Percentiles rank a stretch among this genome's conserved stretches.
These are phyloP conservation scores for Lunularia cruciata DNA, from an alignment of 225 moss, liverwort and hornwort species.

Conservation along the genomic window DNA sequence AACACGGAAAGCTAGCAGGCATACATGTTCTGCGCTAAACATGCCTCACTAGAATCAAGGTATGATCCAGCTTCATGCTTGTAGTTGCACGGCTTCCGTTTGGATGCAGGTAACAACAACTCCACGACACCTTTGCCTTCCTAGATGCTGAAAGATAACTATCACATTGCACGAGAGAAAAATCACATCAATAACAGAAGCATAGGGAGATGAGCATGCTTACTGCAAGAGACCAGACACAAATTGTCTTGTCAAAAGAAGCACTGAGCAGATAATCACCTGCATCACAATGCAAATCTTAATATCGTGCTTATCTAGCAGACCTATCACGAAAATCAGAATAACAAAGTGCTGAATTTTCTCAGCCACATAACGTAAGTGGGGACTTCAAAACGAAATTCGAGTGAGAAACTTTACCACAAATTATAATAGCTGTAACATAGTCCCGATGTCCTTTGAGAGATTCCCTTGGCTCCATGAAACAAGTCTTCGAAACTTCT, in stretches of 20 bases:
- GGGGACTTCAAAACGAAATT: background rate
- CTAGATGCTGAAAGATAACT: too few relatives aligned
- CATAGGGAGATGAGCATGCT: background rate
- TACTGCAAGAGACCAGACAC: conserved; percentile 88
- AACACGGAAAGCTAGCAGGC: too few relatives aligned
- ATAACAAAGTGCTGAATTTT: background rate
- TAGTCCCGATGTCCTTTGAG: conserved; percentile 71
- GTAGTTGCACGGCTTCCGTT: too few relatives aligned
- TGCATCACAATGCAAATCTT: conserved; percentile 49
- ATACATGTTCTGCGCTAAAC: too few relatives aligned
- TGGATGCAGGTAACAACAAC: too few relatives aligned
- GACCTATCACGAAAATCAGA: too few relatives aligned
- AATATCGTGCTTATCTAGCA: too few relatives aligned
- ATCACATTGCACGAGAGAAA: too few relatives aligned
- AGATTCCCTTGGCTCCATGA: conserved; percentile 26
- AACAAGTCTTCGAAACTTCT: conserved; percentile 22
- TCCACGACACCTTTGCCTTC: too few relatives aligned
- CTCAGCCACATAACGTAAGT: too few relatives aligned
- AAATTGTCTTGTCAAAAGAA: conserved; percentile 88
- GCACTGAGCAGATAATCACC: conserved; percentile 77
- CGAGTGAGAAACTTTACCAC: conserved; percentile 7
- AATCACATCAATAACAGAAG: background rate
- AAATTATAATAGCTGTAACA: conserved; percentile 47
- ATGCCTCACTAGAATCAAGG: too few relatives aligned
- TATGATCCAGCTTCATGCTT: too few relatives aligned